Percentiles rank a stretch among this genome's conserved stretches.
phyloP scores from a whole-genome alignment of 2,329 filamentous ascomycete species.

The Paecilomyces sp. region DNA sequence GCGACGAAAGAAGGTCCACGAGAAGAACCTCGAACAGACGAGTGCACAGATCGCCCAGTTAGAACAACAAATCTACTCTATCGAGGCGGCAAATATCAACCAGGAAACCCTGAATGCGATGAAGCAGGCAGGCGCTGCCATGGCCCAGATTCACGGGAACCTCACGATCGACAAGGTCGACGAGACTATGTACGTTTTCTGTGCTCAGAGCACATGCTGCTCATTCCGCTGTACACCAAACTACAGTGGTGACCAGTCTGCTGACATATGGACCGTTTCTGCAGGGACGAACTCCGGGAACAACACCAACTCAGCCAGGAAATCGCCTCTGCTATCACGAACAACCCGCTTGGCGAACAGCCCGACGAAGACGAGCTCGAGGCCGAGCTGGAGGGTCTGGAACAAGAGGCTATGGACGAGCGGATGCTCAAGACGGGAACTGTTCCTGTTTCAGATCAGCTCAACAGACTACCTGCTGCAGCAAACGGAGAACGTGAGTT shows the following conservation, averaged over 20 bases:
- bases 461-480: conserved; percentile 69
- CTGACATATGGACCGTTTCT: conserved; percentile 7
- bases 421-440: conserved; percentile 86
- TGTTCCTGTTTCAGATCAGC: conserved; percentile 71
- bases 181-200: conserved; percentile 70
- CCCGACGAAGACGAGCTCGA: conserved; percentile 84
- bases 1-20: conserved; percentile 88
- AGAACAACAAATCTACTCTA: conserved; percentile 91
- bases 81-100: conserved; percentile 98
- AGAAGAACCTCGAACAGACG: conserved; percentile 88
- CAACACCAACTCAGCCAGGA: conserved; percentile 91
- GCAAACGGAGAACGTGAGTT: conserved; percentile 69
- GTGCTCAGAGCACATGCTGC: background rate
- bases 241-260: background rate
- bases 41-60: conserved; percentile 82
- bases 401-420: conserved; percentile 89
- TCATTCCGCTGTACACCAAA: background rate
- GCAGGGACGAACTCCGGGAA: conserved; percentile 81
- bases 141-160: conserved; percentile 86
- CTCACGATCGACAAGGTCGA: conserved; percentile 94
- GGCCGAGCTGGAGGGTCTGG: conserved; percentile 73
- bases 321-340: conserved; percentile 79
- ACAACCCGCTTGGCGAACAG: conserved; percentile 56
- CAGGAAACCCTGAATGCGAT: conserved; percentile 91
- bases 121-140: conserved; percentile 82